These are phyloP conservation scores for Eragrostis tef DNA, from an alignment of 202 grass and related monocot species.

Conservation along the genomic window DNA sequence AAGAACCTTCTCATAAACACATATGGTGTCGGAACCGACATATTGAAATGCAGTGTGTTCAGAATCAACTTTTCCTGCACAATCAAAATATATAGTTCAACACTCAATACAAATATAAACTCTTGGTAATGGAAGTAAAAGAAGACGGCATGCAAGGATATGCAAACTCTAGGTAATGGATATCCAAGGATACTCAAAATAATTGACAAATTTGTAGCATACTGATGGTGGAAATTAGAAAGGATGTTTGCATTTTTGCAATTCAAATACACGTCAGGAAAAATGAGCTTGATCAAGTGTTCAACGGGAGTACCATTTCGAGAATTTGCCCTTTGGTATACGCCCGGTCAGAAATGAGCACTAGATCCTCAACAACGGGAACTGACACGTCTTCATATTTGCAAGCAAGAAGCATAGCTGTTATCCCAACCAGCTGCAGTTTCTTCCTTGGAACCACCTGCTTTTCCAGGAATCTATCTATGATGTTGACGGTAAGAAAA, in stretches of 20 bases:
- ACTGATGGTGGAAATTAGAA: conserved; percentile 9
- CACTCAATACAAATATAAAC: background rate
- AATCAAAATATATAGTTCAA: conserved; percentile 31
- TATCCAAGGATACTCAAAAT: background rate
- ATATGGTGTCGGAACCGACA: conserved; percentile 88
- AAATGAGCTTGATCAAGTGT: background rate
- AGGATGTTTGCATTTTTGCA: conserved; percentile 15
- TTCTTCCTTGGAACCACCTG: conserved; percentile 71
- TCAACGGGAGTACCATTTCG: conserved; percentile 74
- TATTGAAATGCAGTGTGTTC: conserved; percentile 79
- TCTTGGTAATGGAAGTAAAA: background rate
- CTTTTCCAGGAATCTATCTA: conserved; percentile 78
- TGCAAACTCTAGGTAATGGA: background rate
- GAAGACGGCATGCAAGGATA: background rate
- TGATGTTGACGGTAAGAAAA: conserved; percentile 81
- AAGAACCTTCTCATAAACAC: conserved; percentile 95
- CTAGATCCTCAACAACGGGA: conserved; percentile 82
- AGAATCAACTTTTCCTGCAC: conserved; percentile 78
- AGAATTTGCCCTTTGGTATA: conserved; percentile 74
- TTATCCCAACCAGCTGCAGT: conserved; percentile 84
- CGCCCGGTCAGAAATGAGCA: conserved; percentile 72
- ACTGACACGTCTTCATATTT: conserved; percentile 93
- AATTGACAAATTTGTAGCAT: conserved; percentile 8
- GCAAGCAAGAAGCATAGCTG: conserved; percentile 90
- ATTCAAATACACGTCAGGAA: background rate